Percentiles rank a stretch among this genome's conserved stretches.
Conservation (phyloP, 2,329 filamentous ascomycete genomes). For the Emmonsia crescens region DNA sequence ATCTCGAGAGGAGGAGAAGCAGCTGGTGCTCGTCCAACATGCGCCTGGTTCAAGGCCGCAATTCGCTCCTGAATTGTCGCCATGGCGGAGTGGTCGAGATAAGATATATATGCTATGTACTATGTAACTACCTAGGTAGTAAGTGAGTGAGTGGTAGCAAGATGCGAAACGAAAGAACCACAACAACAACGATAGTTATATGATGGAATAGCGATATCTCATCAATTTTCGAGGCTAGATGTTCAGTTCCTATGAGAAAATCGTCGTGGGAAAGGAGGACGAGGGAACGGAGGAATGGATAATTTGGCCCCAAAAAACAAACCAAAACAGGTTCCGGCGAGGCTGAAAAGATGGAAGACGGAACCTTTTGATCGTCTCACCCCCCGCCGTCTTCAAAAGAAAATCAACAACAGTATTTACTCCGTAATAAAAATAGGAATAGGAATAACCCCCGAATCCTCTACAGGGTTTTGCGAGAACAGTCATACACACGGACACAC, state of each 20-base stretch:
- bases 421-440: not conserved
- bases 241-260: not conserved
- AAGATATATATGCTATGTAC: not conserved
- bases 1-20: conserved; percentile 18
- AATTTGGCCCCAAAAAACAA: not conserved
- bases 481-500: not conserved
- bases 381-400: too few relatives aligned
- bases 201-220: not conserved
- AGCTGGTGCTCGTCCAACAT: conserved; percentile 27
- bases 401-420: not conserved
- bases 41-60: conserved; percentile 34
- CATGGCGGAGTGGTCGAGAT: not conserved
- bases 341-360: not conserved
- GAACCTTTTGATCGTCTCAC: not conserved
- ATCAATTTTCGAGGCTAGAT: not conserved
- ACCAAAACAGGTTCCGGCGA: not conserved
- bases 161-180: not conserved
- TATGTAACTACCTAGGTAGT: too few relatives aligned
- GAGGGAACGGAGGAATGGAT: not conserved
- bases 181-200: not conserved
- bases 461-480: too few relatives aligned
- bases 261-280: not conserved
- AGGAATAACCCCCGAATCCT: not conserved
- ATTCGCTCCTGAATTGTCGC: conserved; percentile 38
- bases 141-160: too few relatives aligned